Percentiles rank a stretch among this genome's conserved stretches.
Conservation (phyloP, 495 filamentous ascomycete genomes). For the Immersiella caudata region DNA sequence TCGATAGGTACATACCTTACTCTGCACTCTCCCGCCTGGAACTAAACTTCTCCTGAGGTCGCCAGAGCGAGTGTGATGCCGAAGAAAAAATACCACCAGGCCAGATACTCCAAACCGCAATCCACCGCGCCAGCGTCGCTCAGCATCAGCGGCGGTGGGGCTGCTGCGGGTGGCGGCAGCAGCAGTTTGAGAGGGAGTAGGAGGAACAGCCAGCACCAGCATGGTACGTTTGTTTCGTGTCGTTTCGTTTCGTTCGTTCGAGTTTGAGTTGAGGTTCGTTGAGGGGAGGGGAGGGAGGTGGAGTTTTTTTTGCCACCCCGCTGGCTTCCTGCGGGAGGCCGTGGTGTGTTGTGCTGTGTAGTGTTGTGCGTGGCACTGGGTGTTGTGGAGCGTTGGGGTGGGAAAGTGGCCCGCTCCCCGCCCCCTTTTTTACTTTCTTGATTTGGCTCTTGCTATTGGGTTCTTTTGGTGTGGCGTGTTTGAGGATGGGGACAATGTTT, state of each 20-base stretch:
- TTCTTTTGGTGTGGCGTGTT: not conserved
- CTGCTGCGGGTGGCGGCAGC: conserved; percentile 27
- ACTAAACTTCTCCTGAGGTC: too few relatives aligned
- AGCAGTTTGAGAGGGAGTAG: conserved; percentile 24
- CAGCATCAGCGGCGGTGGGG: conserved; percentile 27
- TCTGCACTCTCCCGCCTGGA: not conserved
- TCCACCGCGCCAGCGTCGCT: conserved; percentile 53
- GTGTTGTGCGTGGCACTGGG: conserved; percentile 1
- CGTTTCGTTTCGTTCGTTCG: not conserved
- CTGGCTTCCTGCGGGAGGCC: not conserved
- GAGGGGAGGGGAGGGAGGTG: not conserved
- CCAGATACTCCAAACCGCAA: conserved; percentile 54
- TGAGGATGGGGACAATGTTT: not conserved
- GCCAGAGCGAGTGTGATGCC: conserved; percentile 44
- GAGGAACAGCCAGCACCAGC: conserved; percentile 27
- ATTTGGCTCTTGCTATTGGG: not conserved
- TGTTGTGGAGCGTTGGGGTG: not conserved
- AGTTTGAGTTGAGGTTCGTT: not conserved
- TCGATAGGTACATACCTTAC: too few relatives aligned
- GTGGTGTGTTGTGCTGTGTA: not conserved
- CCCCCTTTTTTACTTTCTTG: not conserved
- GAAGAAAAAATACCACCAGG: conserved; percentile 55
- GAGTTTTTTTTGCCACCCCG: not conserved
- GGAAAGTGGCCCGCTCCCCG: not conserved
- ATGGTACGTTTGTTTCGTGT: conserved; percentile 27